Evolutionary conservation across 2,329 filamentous ascomycete genomes (phyloP).

Genomic region (Ophiostoma quercus): DNA sequence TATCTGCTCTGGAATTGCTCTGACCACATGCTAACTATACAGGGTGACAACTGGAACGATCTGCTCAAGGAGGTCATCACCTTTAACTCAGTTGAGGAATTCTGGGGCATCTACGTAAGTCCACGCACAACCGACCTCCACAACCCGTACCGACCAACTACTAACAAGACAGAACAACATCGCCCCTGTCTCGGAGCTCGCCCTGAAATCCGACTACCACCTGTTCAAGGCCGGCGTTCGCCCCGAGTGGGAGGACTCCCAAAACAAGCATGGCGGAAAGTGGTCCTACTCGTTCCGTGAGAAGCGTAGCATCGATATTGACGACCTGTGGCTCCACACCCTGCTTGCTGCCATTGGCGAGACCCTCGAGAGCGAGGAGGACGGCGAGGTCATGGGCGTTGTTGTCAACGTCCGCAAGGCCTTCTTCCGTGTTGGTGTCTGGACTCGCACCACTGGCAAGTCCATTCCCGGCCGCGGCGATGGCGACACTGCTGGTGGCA

Average conservation of each 20-base stretch:
- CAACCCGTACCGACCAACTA: conserved; percentile 16
- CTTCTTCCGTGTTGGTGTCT: conserved; percentile 95
- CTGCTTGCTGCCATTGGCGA: conserved; percentile 97
- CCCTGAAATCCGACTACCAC: conserved; percentile 98
- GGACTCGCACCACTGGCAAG: conserved; percentile 93
- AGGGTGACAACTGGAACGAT: conserved; percentile 99
- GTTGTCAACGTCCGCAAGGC: conserved; percentile 98
- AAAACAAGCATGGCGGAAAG: conserved; percentile 99
- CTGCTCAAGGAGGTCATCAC: conserved; percentile 97
- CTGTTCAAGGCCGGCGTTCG: conserved; percentile 97
- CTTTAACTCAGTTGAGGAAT: conserved; percentile 97
- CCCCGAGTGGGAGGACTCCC: conserved; percentile 95
- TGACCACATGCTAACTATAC: conserved; percentile 25
- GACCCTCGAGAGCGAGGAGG: conserved; percentile 89
- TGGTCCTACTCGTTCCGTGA: conserved; percentile 99
- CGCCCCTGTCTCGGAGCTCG: conserved; percentile 87
- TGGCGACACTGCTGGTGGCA: conserved; percentile 66
- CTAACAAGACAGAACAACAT: conserved; percentile 78
- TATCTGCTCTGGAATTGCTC: neutral
- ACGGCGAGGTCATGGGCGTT: conserved; percentile 98
- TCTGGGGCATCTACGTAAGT: conserved; percentile 98
- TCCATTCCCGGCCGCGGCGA: conserved; percentile 70
- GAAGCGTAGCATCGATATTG: conserved; percentile 84
- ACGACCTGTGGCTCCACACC: conserved; percentile 92
- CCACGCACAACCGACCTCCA: neutral